Evolutionary conservation across 495 filamentous ascomycete species (phyloP).

Genomic region (Xylaria grammica): DNA sequence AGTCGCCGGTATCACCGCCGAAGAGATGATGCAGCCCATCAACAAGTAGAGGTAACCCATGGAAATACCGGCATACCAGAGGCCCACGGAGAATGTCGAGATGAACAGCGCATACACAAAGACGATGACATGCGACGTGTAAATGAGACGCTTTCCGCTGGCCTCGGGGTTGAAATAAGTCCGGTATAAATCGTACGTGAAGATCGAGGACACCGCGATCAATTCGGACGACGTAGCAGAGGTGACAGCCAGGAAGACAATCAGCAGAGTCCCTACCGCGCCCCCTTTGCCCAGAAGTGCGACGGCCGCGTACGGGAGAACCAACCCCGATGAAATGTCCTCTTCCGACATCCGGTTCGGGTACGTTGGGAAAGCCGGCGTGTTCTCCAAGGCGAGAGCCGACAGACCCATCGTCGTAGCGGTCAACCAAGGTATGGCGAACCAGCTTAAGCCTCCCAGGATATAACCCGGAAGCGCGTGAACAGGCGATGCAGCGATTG

Average conservation of each 20-base stretch:
- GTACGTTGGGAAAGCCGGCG: conserved; percentile 74
- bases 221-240: conserved; percentile 87
- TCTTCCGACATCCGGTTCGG: conserved; percentile 71
- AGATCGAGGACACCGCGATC: conserved; percentile 91
- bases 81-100: conserved; percentile 81
- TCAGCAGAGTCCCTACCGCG: conserved; percentile 78
- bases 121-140: conserved; percentile 80
- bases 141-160: conserved; percentile 80
- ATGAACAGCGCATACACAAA: conserved; percentile 80
- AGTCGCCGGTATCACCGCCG: conserved; percentile 82
- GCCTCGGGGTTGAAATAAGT: conserved; percentile 66
- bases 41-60: conserved; percentile 74
- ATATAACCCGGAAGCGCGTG: conserved; percentile 93
- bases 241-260: conserved; percentile 97
- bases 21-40: conserved; percentile 91
- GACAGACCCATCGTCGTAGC: conserved; percentile 95
- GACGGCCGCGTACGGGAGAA: conserved; percentile 86
- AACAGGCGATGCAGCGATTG: conserved; percentile 87
- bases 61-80: conserved; percentile 67
- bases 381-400: conserved; percentile 78
- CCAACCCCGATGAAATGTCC: conserved; percentile 86
- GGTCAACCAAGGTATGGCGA: conserved; percentile 92
- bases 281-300: conserved; percentile 90
- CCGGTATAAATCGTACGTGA: conserved; percentile 91
- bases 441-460: conserved; percentile 89